Percentiles rank a stretch among this genome's conserved stretches.
These are phyloP conservation scores for Fusarium equiseti DNA, from an alignment of 2,329 filamentous ascomycete genomes.

Conservation along the genomic window DNA sequence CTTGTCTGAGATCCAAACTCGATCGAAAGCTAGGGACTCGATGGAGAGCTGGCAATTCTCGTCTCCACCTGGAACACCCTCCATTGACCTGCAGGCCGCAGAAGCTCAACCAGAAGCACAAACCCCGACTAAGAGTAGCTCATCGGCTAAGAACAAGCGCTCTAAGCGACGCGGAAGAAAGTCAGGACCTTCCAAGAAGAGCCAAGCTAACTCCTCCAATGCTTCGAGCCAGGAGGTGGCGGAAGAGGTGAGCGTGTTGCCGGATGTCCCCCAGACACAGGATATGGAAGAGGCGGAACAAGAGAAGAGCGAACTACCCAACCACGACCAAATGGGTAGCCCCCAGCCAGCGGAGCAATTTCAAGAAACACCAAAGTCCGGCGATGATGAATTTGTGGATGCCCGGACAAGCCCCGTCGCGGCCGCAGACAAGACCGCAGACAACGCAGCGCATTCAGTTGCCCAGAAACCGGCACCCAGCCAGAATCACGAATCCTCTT, in stretches of 20 bases:
- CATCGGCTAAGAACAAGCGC: constrained; percentile 17
- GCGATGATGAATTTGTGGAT: constrained; percentile 63
- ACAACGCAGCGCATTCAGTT: constrained; percentile 9
- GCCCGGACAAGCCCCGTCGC: constrained; percentile 59
- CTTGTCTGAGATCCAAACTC: constrained; percentile 64
- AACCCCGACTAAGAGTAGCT: constrained; percentile 4
- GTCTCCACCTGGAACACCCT: constrained; percentile 67
- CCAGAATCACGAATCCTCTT: constrained; percentile 51
- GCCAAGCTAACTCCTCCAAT: constrained; percentile 50
- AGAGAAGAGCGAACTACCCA: constrained; percentile 4
- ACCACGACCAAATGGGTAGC: constrained; percentile 19
- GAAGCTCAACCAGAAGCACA: constrained; percentile 22
- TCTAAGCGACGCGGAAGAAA: constrained; percentile 35
- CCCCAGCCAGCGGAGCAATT: constrained; percentile 31
- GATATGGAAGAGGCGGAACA: constrained; percentile 13
- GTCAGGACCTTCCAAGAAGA: constrained; percentile 26
- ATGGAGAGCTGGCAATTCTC: constrained; percentile 66
- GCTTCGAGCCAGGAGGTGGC: constrained; percentile 36
- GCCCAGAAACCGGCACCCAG: constrained; percentile 13
- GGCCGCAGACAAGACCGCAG: constrained; percentile 28
- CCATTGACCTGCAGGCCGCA: constrained; percentile 47
- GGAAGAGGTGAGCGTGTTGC: constrained; percentile 8
- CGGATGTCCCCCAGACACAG: constrained; percentile 5
- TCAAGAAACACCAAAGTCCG: constrained; percentile 57
- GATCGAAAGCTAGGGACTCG: constrained; percentile 54